phyloP scores from a whole-genome alignment of 2,329 filamentous ascomycete species.

The Colletotrichum sidae region DNA sequence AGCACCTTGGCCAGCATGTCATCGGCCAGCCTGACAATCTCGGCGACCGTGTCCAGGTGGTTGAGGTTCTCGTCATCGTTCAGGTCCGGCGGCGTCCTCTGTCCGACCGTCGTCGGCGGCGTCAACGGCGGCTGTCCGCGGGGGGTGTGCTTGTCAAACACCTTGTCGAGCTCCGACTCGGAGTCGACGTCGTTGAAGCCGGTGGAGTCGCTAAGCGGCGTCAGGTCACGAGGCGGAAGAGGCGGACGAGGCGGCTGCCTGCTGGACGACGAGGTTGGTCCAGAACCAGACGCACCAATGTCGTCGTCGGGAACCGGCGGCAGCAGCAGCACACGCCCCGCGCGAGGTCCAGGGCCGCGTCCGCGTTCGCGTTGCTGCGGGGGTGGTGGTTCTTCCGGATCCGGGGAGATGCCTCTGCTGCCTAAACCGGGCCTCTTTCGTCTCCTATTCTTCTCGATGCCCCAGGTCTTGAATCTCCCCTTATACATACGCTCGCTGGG shows the following conservation, averaged over 20 bases:
- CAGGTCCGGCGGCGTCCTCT: neutral
- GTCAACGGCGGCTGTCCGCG: neutral
- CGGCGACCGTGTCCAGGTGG: neutral
- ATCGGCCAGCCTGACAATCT: constrained; percentile 5
- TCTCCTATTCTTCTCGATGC: constrained; percentile 30
- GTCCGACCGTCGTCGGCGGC: neutral
- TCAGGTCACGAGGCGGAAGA: too few species aligned
- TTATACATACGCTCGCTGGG: constrained; percentile 35
- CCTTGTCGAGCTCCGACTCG: neutral
- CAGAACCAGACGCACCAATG: too few species aligned
- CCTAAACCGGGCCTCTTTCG: neutral
- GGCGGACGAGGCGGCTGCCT: too few species aligned
- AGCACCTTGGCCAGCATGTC: constrained; percentile 6
- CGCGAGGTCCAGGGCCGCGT: too few species aligned
- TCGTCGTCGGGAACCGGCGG: too few species aligned
- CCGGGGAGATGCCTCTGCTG: neutral
- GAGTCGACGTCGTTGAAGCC: neutral
- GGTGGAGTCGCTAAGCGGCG: too few species aligned
- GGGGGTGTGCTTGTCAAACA: neutral
- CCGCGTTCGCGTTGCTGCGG: neutral
- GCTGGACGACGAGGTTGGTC: too few species aligned
- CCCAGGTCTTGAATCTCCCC: constrained; percentile 28
- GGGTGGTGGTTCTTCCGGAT: neutral
- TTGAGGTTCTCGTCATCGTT: constrained; percentile 3
- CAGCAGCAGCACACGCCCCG: too few species aligned